These are phyloP conservation scores for sunflower (Helianthus annuus) DNA, from an alignment of 129 eudicot species.

Conservation along the genomic window DNA sequence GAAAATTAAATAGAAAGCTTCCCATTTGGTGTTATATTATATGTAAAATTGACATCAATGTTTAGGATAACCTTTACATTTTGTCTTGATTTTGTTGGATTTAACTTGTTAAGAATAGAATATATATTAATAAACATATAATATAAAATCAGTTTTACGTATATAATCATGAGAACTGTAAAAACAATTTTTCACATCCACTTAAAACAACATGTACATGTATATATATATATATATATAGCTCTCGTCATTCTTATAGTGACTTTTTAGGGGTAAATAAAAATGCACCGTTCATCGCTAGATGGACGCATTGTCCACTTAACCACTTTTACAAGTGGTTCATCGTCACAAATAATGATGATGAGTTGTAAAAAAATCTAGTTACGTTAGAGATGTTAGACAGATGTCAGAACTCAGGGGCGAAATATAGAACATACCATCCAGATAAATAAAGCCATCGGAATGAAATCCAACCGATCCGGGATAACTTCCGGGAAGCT, in stretches of 20 bases:
- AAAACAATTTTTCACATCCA: neutral
- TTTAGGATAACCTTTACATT: constrained; percentile 9
- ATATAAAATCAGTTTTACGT: neutral
- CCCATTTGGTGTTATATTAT: neutral
- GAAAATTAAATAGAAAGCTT: too few relatives aligned
- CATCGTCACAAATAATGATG: too few relatives aligned
- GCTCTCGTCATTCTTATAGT: too few relatives aligned
- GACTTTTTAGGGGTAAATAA: too few relatives aligned
- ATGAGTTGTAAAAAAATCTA: too few relatives aligned
- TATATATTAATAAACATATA: neutral
- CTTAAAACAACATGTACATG: neutral
- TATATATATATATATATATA: too few relatives aligned
- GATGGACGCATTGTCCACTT: too few relatives aligned
- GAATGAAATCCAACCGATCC: neutral
- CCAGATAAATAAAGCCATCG: constrained; percentile 30
- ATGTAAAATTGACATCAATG: neutral
- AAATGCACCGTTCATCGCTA: too few relatives aligned
- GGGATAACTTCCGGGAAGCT: constrained; percentile 10
- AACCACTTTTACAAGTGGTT: too few relatives aligned
- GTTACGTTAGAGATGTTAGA: too few relatives aligned
- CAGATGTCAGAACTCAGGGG: too few relatives aligned
- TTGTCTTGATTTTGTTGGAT: constrained; percentile 18
- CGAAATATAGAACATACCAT: constrained; percentile 47
- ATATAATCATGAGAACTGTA: neutral
- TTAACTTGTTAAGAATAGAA: constrained; percentile 2